Base-by-base conservation (phyloP, 768 basidiomycete genomes). In the Pleurotus tuoliensis region DNA sequence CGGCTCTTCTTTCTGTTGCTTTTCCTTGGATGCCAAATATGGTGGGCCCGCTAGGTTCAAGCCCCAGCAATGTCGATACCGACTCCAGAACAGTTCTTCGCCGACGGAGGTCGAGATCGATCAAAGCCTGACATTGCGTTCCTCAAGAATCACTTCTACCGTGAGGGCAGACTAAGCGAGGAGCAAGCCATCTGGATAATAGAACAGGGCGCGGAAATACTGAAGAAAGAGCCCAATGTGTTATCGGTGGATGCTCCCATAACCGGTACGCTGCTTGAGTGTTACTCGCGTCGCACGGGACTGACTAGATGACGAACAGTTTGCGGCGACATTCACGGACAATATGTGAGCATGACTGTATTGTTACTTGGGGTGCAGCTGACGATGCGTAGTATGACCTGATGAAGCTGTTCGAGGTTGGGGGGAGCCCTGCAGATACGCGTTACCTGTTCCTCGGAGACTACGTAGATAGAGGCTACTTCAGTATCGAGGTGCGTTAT, bases 71-170 rank as follows among this genome's bases (percentile, higher is more conserved):
- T 96, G 87, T 78, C 76, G 63, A 82, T 88, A 58, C 97, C 97
- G 1, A 94, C 95, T 1, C 84, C 90, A 62, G 91, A 90, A 63
- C 93, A 98, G 70, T 99, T 98, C 82, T 98, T 88, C 75, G 87
- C 90, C 57, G 73, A 72, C 53, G 73, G 74, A 52, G 74, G 76
- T 25, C 81, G 84, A 63, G 96, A 98, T 76, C 86, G 82, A 44
- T 81, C 86, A 25, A 98, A 96, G 71, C 96, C 96, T 8, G 92
- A 98, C 71, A 79, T 98, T 62, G 94, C 92, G 25, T 98, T 94
- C 72, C 81, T 99, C 60, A 99, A 98, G 78, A 98, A 98, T 66
- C 97, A 99, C 74, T 98, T 99, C 69, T 98, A 98, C 72, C 84
- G 97, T 37, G 96, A 98, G 70, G 96, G 96, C 0, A 79, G 95